phyloP scores from a whole-genome alignment of 1,284 basidiomycete species.

The Chalciporus piperatoides region DNA sequence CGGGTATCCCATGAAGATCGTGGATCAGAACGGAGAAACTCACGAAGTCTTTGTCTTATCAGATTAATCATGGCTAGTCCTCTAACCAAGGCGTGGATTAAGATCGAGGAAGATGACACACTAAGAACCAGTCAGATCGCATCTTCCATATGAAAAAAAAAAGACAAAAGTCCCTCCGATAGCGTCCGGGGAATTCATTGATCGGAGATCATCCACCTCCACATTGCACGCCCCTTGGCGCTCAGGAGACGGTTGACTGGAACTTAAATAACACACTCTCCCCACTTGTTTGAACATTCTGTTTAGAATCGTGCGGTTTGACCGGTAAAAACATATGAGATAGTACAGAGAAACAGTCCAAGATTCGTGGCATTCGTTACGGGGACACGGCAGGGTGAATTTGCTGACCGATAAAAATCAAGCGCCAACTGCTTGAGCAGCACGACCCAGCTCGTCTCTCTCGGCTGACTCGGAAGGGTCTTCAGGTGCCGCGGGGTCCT shows the following conservation, averaged over 20 bases:
- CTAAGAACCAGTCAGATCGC: conserved; percentile 3
- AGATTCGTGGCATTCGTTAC: background rate
- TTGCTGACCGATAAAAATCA: conserved; percentile 6
- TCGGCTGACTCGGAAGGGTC: conserved; percentile 8
- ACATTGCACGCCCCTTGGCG: background rate
- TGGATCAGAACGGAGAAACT: background rate
- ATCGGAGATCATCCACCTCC: background rate
- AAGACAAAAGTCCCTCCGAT: background rate
- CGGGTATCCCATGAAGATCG: no score
- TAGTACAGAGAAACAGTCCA: background rate
- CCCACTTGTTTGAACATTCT: background rate
- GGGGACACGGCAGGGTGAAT: no score
- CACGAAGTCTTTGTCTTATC: background rate
- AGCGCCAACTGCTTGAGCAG: conserved; percentile 15
- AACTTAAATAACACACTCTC: background rate
- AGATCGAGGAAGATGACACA: conserved; percentile 1
- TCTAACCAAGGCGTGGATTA: background rate
- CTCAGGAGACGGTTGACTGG: background rate
- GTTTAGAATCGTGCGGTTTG: background rate
- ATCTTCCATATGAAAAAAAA: conserved; percentile 3
- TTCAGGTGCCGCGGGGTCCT: background rate
- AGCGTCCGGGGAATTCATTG: conserved; percentile 6
- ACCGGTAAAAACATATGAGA: background rate
- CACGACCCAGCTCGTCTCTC: conserved; percentile 20
- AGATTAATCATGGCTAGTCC: background rate